phyloP scores from a whole-genome alignment of 257 asterid genomes.

The Osmanthus fragrans region DNA sequence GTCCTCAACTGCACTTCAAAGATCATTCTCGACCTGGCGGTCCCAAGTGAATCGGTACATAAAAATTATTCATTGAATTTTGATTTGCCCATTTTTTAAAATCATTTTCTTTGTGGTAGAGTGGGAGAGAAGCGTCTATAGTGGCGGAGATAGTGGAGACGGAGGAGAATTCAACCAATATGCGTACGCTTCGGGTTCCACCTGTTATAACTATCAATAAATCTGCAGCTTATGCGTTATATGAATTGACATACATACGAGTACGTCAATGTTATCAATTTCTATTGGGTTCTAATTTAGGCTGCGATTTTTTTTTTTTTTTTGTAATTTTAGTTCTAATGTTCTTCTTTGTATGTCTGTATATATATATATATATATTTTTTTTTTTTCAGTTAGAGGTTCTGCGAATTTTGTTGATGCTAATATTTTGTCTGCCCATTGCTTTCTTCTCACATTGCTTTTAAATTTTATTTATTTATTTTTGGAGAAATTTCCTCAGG shows the following conservation, averaged over 20 bases:
- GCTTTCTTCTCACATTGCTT: no score
- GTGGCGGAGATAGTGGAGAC: constrained; percentile 97
- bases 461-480: no score
- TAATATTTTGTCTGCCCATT: no score
- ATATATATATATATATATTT: no score
- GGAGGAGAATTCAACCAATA: constrained; percentile 78
- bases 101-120: constrained; percentile 36
- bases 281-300: background rate
- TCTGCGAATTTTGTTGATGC: background rate
- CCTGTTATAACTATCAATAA: constrained; percentile 82
- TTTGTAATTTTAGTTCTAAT: background rate
- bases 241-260: constrained; percentile 74
- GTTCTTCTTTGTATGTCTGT: background rate
- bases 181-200: constrained; percentile 79
- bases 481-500: no score
- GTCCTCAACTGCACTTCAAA: constrained; percentile 77
- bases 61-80: background rate
- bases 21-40: constrained; percentile 75
- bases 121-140: constrained; percentile 89
- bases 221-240: constrained; percentile 81
- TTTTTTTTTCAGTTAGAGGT: background rate
- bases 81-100: background rate
- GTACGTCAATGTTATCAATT: constrained; percentile 39
- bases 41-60: constrained; percentile 82
- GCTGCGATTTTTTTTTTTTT: background rate